Evolutionary conservation across 306 rosid species (phyloP).

Genomic region (Cucurbita argyrosperma): DNA sequence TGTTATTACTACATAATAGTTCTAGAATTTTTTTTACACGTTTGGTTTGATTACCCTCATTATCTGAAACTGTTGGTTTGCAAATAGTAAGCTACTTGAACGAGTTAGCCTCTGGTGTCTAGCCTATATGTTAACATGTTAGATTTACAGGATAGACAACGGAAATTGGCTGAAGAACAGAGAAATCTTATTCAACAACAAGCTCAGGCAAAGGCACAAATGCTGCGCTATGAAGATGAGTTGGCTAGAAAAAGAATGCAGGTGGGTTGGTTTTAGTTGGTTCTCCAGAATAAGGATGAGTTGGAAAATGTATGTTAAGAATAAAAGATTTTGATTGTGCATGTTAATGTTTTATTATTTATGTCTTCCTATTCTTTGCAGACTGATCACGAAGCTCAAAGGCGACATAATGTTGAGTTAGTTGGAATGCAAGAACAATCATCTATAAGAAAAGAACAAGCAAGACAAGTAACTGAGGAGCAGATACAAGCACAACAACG

Average conservation of each 20-base stretch:
- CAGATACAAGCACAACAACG: slow-evolving; percentile 85
- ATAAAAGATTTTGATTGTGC: background rate
- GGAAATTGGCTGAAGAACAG: slow-evolving; percentile 74
- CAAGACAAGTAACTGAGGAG: slow-evolving; percentile 77
- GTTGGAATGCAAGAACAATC: slow-evolving; percentile 92
- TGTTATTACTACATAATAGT: background rate
- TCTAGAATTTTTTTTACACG: background rate
- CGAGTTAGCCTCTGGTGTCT: background rate
- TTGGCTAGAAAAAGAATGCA: slow-evolving; percentile 78
- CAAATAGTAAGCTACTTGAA: background rate
- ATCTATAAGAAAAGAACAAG: slow-evolving; percentile 66
- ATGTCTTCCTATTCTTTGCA: slow-evolving; percentile 16
- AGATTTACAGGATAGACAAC: slow-evolving; percentile 54
- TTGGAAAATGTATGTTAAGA: background rate
- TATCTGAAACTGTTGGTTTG: background rate
- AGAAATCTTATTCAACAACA: slow-evolving; percentile 68
- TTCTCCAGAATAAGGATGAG: background rate
- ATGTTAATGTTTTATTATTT: slow-evolving; percentile 1
- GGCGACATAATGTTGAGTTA: slow-evolving; percentile 76
- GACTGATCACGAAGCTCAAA: slow-evolving; percentile 84
- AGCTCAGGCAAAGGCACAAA: slow-evolving; percentile 77
- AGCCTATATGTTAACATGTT: background rate
- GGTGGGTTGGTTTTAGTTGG: slow-evolving; percentile 32
- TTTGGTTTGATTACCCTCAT: background rate
- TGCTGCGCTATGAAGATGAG: slow-evolving; percentile 70